Evolutionary conservation across 1,284 basidiomycete genomes (phyloP).

Genomic region (Naganishia sp.): DNA sequence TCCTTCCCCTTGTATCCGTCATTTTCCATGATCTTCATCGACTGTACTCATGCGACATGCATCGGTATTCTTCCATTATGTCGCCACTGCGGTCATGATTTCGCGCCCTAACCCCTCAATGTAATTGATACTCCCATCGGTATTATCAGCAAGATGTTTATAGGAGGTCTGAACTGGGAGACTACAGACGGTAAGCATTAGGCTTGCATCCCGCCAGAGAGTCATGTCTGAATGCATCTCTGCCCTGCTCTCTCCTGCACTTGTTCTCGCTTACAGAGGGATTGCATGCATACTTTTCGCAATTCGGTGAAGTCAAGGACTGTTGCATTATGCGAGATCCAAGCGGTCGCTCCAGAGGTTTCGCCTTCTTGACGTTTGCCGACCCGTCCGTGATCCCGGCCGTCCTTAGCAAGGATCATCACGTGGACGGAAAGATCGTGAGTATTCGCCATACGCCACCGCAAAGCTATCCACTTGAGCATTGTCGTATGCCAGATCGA

Average conservation of each 20-base stretch:
- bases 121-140: not conserved
- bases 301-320: constrained; percentile 87
- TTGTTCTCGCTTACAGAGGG: constrained; percentile 60
- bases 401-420: constrained; percentile 85
- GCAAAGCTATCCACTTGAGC: too few species aligned
- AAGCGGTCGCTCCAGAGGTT: constrained; percentile 84
- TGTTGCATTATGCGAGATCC: constrained; percentile 95
- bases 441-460: constrained; percentile 43
- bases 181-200: constrained; percentile 76
- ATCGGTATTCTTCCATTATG: too few species aligned
- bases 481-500: constrained; percentile 74
- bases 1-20: constrained; percentile 18
- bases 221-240: constrained; percentile 3
- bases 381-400: constrained; percentile 82
- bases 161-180: constrained; percentile 95
- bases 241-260: constrained; percentile 5
- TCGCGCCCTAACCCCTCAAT: not conserved
- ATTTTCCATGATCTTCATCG: constrained; percentile 10
- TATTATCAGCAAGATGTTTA: constrained; percentile 85
- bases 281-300: constrained; percentile 78
- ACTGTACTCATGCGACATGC: constrained; percentile 21
- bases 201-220: constrained; percentile 16
- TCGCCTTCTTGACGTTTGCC: constrained; percentile 90
- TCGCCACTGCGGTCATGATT: not conserved
- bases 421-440: constrained; percentile 89